phyloP scores from a whole-genome alignment of 2,329 filamentous ascomycete genomes.

The Sporothrix schenckii region DNA sequence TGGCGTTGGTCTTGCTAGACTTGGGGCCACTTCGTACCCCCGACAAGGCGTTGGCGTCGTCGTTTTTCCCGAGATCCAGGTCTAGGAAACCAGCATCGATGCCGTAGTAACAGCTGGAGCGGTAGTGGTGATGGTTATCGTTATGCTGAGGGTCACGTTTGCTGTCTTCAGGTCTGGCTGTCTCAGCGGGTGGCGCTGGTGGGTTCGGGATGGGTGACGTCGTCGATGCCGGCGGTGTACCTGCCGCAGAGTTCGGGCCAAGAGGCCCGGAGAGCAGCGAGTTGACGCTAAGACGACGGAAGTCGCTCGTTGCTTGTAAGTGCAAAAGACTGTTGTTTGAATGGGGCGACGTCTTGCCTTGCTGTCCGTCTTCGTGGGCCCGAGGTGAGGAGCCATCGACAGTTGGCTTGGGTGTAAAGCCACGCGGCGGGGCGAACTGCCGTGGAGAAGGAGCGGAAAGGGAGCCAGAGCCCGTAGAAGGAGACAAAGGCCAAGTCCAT shows the following conservation, averaged over 20 bases:
- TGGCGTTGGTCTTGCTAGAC: conserved; percentile 34
- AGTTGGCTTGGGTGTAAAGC: neutral
- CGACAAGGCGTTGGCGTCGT: conserved; percentile 69
- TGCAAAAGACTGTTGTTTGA: conserved; percentile 16
- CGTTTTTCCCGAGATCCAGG: conserved; percentile 69
- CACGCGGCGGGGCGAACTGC: neutral
- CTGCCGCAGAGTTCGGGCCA: conserved; percentile 39
- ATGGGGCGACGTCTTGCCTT: neutral
- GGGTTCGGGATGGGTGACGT: conserved; percentile 6
- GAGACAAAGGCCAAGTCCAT: conserved; percentile 37
- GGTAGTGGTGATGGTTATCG: conserved; percentile 26
- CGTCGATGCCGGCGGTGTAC: neutral
- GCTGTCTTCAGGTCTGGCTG: neutral
- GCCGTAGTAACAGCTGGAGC: conserved; percentile 60
- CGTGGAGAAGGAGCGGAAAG: conserved; percentile 32
- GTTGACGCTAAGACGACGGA: conserved; percentile 62
- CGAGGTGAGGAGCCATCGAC: conserved; percentile 20
- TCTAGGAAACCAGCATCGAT: conserved; percentile 72
- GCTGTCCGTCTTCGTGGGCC: conserved; percentile 23
- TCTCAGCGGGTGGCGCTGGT: neutral
- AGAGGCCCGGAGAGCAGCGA: conserved; percentile 62
- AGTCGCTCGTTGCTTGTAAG: conserved; percentile 29
- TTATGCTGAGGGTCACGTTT: neutral
- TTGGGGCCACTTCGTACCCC: conserved; percentile 32
- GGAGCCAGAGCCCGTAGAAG: conserved; percentile 33